Conservation (phyloP, 805 yeast species). For the Spathaspora boniae region DNA sequence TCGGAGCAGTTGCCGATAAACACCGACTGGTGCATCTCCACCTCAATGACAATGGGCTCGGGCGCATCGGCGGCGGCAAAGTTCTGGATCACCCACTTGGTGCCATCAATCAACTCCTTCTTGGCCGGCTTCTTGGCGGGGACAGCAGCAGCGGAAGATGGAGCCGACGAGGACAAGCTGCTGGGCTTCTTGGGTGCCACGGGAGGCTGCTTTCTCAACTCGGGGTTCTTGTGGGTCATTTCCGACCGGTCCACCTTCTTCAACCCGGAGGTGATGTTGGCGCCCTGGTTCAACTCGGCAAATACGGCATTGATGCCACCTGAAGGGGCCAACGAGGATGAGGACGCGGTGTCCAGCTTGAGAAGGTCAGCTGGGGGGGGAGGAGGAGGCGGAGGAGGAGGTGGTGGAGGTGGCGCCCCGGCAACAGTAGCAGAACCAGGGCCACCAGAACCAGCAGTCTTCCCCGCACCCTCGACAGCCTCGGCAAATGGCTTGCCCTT, state of each 20-base stretch:
- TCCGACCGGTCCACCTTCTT: conserved; percentile 91
- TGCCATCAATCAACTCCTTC: conserved; percentile 77
- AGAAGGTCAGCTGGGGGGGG: conserved; percentile 77
- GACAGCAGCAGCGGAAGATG: conserved; percentile 42
- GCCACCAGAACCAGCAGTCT: too few species aligned
- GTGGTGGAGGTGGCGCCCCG: conserved; percentile 61
- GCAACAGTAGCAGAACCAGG: conserved; percentile 31
- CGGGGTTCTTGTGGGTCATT: conserved; percentile 92
- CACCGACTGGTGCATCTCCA: conserved; percentile 81
- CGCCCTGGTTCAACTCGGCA: conserved; percentile 86
- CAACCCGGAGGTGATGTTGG: conserved; percentile 74
- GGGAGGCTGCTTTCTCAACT: conserved; percentile 58
- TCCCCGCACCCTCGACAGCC: conserved; percentile 26
- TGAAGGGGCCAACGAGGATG: conserved; percentile 16
- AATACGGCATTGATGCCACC: conserved; percentile 85
- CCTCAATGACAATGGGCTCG: conserved; percentile 63
- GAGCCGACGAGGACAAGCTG: conserved; percentile 37
- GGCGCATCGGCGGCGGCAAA: conserved; percentile 48
- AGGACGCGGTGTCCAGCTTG: conserved; percentile 13
- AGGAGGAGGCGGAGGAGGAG: conserved; percentile 89
- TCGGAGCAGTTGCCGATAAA: conserved; percentile 80
- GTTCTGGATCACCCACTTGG: conserved; percentile 83
- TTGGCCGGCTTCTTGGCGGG: conserved; percentile 34
- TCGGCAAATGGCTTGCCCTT: conserved; percentile 58
- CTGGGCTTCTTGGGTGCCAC: conserved; percentile 53